Conservation (phyloP, 1,284 basidiomycete species). For the Calocybe gambosa region DNA sequence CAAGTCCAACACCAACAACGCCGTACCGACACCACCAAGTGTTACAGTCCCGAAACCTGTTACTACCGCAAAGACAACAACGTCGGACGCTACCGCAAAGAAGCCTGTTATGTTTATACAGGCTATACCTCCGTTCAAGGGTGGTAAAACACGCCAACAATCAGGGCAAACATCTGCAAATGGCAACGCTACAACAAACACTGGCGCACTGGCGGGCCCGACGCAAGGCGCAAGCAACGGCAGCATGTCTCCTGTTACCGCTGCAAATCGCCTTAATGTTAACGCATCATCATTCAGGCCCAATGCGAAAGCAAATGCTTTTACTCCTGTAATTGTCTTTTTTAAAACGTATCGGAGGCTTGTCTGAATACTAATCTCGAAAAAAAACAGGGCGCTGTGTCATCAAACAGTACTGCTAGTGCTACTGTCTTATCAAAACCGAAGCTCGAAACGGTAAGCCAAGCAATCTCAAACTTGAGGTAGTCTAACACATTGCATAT, state of each 20-base stretch:
- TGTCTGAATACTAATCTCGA: constrained; percentile 15
- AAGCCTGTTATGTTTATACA: constrained; percentile 71
- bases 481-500: constrained; percentile 17
- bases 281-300: constrained; percentile 79
- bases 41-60: constrained; percentile 17
- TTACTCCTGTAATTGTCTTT: constrained; percentile 53
- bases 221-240: constrained; percentile 28
- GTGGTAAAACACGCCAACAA: constrained; percentile 35
- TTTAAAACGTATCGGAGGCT: constrained; percentile 15
- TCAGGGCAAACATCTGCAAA: constrained; percentile 20
- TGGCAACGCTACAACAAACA: constrained; percentile 11
- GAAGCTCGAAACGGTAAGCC: constrained; percentile 44
- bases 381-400: constrained; percentile 37
- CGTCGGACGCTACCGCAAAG: constrained; percentile 27
- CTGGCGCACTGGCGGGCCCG: constrained; percentile 19
- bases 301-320: constrained; percentile 72
- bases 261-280: constrained; percentile 53
- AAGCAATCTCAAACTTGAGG: constrained; percentile 1
- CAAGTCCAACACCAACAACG: constrained; percentile 22
- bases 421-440: constrained; percentile 53
- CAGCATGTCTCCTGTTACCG: constrained; percentile 37
- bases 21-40: constrained; percentile 17
- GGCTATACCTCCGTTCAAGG: constrained; percentile 89
- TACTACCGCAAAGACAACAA: constrained; percentile 26
- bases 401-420: constrained; percentile 35